A percentile compares a stretch with the other conserved stretches of the same genome.
Conservation (phyloP, 108 stramenopile species). For the Skeletonema tropicum region DNA sequence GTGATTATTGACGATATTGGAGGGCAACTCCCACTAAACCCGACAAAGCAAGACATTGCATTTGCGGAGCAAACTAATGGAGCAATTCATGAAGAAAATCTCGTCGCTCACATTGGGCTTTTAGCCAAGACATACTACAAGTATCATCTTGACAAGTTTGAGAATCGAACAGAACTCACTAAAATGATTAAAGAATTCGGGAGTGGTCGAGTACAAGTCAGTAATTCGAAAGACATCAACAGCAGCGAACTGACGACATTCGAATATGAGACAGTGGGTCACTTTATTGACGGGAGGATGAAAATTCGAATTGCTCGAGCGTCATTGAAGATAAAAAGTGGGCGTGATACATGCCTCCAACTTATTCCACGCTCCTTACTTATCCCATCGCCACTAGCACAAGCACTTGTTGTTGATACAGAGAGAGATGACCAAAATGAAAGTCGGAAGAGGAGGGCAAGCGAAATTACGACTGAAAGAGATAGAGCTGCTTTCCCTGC, state of each 20-base stretch:
- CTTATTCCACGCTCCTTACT: neutral
- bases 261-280: neutral
- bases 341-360: neutral
- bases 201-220: neutral
- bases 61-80: constrained; percentile 39
- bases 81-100: constrained; percentile 32
- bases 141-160: constrained; percentile 20
- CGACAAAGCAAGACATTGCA: constrained; percentile 37
- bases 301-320: neutral
- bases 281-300: neutral
- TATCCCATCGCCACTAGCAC: neutral
- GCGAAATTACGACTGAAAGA: neutral
- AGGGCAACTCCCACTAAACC: constrained; percentile 32
- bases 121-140: constrained; percentile 26
- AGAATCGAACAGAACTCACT: constrained; percentile 17
- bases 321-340: neutral
- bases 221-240: constrained; percentile 18
- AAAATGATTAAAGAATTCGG: constrained; percentile 12
- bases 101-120: constrained; percentile 41
- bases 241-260: constrained; percentile 15
- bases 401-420: neutral
- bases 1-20: constrained; percentile 29
- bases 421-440: neutral
- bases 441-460: neutral
- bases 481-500: neutral